Conservation (phyloP, 805 yeast species). For the Suhomyces pyralidae region DNA sequence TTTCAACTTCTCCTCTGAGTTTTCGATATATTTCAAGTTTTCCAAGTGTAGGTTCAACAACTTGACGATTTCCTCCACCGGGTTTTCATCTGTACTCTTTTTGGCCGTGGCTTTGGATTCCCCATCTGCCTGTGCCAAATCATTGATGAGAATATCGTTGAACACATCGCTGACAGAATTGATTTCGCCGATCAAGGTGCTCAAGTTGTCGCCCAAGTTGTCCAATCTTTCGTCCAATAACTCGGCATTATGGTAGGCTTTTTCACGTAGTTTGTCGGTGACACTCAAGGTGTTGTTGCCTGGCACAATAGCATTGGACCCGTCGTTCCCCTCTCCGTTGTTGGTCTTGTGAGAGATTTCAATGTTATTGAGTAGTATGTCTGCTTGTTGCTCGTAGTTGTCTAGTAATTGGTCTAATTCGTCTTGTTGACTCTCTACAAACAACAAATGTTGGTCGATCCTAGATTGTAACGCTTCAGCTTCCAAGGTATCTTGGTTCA, state of each 20-base stretch:
- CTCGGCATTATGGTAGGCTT: slow-evolving; percentile 86
- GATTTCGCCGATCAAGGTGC: slow-evolving; percentile 74
- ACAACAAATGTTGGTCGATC: slow-evolving; percentile 82
- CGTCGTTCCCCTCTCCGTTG: slow-evolving; percentile 23
- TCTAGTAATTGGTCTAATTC: slow-evolving; percentile 81
- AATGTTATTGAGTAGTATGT: slow-evolving; percentile 41
- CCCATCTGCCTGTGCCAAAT: slow-evolving; percentile 16
- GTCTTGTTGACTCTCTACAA: slow-evolving; percentile 88
- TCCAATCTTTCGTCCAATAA: slow-evolving; percentile 78
- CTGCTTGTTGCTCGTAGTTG: slow-evolving; percentile 76
- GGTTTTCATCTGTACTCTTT: slow-evolving; percentile 30
- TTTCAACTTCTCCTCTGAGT: slow-evolving; percentile 64
- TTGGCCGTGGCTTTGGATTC: slow-evolving; percentile 17
- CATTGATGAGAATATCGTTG: slow-evolving; percentile 54
- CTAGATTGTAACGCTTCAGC: slow-evolving; percentile 84
- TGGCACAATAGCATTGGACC: slow-evolving; percentile 17
- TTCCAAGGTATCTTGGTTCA: slow-evolving; percentile 71
- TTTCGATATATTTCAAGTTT: slow-evolving; percentile 83
- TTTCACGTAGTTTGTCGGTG: slow-evolving; percentile 83
- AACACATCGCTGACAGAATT: slow-evolving; percentile 80
- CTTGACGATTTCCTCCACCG: slow-evolving; percentile 69
- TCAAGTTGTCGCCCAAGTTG: slow-evolving; percentile 68
- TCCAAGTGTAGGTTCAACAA: slow-evolving; percentile 86
- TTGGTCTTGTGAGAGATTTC: slow-evolving; percentile 34
- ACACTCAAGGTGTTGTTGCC: slow-evolving; percentile 39